Conservation (phyloP, 192 early-diverging fungal species). For the Spizellomyces punctatus region DNA sequence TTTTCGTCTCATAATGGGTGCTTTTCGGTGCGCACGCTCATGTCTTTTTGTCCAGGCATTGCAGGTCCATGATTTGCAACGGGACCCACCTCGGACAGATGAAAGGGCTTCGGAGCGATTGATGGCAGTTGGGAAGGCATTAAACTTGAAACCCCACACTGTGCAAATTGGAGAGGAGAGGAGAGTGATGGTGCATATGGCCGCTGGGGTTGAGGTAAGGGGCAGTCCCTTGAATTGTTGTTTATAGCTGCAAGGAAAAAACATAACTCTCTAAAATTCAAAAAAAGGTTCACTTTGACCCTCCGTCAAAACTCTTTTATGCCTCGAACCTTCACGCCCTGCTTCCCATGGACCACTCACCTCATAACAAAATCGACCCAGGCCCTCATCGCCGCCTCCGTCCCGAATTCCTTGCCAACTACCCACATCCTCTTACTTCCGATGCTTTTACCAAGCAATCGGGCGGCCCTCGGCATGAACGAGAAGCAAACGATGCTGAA, state of each 20-base stretch:
- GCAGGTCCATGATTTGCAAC: conserved; percentile 18
- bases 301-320: conserved; percentile 36
- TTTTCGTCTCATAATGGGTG: no score
- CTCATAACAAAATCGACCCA: not conserved
- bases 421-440: conserved; percentile 26
- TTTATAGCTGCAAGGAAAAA: no score
- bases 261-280: not conserved
- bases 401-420: conserved; percentile 50
- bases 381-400: conserved; percentile 40
- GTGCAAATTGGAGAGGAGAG: conserved; percentile 54
- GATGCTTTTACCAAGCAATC: conserved; percentile 47
- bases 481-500: conserved; percentile 47
- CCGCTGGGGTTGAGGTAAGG: conserved; percentile 44
- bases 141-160: conserved; percentile 52
- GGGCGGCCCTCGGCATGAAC: conserved; percentile 46
- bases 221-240: not conserved
- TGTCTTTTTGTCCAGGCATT: not conserved
- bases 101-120: conserved; percentile 42
- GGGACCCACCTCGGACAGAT: conserved; percentile 37
- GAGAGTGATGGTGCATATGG: conserved; percentile 42
- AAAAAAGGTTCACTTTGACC: conserved; percentile 43
- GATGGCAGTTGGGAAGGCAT: conserved; percentile 28
- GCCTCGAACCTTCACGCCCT: conserved; percentile 47
- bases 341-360: conserved; percentile 47
- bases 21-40: no score